Evolutionary conservation across 116 monocot genomes (phyloP), one percentile per base, ranked within the genome.

Genomic region (Trichopus zeylanicus): DNA sequence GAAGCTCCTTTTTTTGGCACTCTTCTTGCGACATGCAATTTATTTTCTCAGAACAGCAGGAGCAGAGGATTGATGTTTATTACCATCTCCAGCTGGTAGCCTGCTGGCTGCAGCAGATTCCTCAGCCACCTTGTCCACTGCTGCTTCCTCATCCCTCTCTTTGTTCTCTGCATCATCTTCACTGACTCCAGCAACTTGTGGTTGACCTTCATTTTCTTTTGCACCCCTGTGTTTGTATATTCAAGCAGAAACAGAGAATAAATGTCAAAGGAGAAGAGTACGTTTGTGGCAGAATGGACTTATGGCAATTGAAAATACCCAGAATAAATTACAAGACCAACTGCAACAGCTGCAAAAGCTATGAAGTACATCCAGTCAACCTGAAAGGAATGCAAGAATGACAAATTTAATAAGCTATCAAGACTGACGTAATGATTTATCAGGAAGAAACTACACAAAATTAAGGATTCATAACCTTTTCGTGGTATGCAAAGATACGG

Each of bases 341-440:
- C 55, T n/a, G 65, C 62, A 42, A 87, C 87, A 6, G 60, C 78
- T 0, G 67, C 86, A 67, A 87, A 95, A 67, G 95, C 95, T 67
- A 95, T 34, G 59, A 87, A 90, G 67, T 90, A 95, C 58, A 95
- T 73, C 87, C 84, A 90, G 55, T 95, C 95, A 8, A 95, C 87
- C 94, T 95, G 84, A n/a, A 66, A 48, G 24, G 29, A 29, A 3
- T 12, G 8, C 8, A 37, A 15, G 37, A 0, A 42, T 9, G 12
- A 16, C n/a, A 1, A 18, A 15, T 42, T 42, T 42, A n/a, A 15
- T 42, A 42, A 42, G 42, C n/a, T 42, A 2, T 15, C 42, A 42
- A 18, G 18, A 3, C 4, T 42, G n/a, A 9, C 19, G 23, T 4
- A 49, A 49, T 49, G 49, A 4, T 49, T 42, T 49, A 35, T 35